Base-by-base conservation (phyloP, 2,329 filamentous ascomycete species). In the Colletotrichum theobromicola region DNA sequence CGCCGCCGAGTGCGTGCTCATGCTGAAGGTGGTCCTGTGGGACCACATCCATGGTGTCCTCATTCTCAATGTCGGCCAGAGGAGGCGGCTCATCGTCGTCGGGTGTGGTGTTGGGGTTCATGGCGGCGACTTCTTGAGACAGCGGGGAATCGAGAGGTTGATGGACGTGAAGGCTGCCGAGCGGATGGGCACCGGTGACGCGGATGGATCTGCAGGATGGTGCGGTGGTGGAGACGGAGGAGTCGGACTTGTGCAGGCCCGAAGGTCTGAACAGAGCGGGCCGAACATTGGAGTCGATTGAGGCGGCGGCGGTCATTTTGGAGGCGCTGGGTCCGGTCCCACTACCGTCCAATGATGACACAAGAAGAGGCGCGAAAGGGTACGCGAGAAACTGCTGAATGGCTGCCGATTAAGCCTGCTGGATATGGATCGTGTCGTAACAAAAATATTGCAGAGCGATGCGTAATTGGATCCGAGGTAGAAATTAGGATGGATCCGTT, bases 91-190 rank as follows among this genome's bases (percentile, higher is more conserved):
- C 80, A 13, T 80, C 77, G 9, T 75, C 79, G 34, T 80, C 77
- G n/a, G 53, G 69, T 18, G 21, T 24, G 16, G 24, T 75, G 71
- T 34, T 78, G 26, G 37, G 77, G 69, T 53, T 78, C 76, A 73
- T 79, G 58, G 15, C 64, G 42, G 15, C 62, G 34, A 70, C 57
- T 63, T 73, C 69, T 35, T 70, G 72, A 26, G 72, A 67, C 67
- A 35, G 67, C 55, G 57, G 79, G 66, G 63, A 73, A 21, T 76
- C 78, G 21, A 75, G 76, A n/a, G 75, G 78, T 34, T 82, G 76
- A 74, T 85, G 81, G 42, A 89, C 79, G 21, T 82, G 83, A 26
- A 89, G 82, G 15, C 80, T 83, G 7, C 88, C 88, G 34, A 87
- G 77, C 15, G 87, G 86, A 70, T 84, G 78, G 2, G 80, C 79